Evolutionary conservation across 1,139 yeast genomes (phyloP), one percentile per base, ranked within the genome.

Genomic region (Pichia sp.): DNA sequence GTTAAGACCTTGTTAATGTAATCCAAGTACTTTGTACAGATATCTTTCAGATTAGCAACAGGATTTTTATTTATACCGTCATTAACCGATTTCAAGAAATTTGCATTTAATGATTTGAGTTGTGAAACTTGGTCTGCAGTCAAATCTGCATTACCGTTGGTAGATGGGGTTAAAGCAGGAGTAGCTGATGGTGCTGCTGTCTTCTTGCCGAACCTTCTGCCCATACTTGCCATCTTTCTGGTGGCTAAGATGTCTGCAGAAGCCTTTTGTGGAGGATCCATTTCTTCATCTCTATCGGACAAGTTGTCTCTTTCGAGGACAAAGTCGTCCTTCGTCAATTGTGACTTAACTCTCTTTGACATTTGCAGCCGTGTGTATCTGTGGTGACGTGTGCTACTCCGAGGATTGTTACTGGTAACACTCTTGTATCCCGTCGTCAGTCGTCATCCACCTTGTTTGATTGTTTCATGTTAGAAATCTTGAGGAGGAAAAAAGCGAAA

Each of bases 31-130:
- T 83, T 85, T 33, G 70, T 69, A 37, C 84, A 75, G 15, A 81
- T 67, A 8, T 78, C 71, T 0, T 79, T 67, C 61, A 86, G 77
- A 57, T 86, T 80, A 0, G 77, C 83, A 19, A 79, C 69, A 0
- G 83, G 75, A 52, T 79, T 77, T 4, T 69, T 67, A 1, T 60
- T 57, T 40, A 73, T 65, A 24, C 76, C 68, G 32, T 69, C 67
- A 32, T 68, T 68, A 40, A 89, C 63, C 28, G 79, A 70, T 19
- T 72, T 72, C 27, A 78, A 67, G 56, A 89, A 85, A 51, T 75
- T 79, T 22, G 78, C 76, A 62, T 88, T 88, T 61, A 89, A 72
- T 1, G 96, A 95, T 58, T 75, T 78, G 33, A 82, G 62, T 58
- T 80, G 79, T 15, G 66, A 68, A 36, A 69, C 62, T 46, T 60